phyloP scores from a whole-genome alignment of 495 filamentous ascomycete genomes.

The Tuber magnatum region DNA sequence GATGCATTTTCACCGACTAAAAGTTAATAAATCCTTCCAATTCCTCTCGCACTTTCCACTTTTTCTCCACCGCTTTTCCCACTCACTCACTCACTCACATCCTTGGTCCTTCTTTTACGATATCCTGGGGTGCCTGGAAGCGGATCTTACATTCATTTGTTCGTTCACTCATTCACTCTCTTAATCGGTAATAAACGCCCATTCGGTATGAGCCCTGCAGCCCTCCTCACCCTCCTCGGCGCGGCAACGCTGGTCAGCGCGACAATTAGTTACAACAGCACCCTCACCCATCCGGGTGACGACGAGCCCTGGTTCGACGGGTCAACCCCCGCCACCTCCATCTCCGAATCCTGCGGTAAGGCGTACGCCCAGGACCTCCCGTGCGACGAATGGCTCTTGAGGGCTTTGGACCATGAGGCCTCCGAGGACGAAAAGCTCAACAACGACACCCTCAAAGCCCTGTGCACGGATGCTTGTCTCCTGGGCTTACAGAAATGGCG shows the following conservation, averaged over 20 bases:
- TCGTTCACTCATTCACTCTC: not conserved
- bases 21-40: not conserved
- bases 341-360: slow-evolving; percentile 5
- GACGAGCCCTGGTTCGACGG: not conserved
- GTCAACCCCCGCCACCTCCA: not conserved
- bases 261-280: slow-evolving; percentile 11
- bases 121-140: not conserved
- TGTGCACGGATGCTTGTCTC: slow-evolving; percentile 11
- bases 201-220: not conserved
- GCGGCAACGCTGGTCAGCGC: slow-evolving; percentile 10
- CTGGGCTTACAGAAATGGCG: slow-evolving; percentile 5
- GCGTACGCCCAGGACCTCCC: slow-evolving; percentile 9
- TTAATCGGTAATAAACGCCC: not conserved
- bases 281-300: not conserved
- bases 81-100: not conserved
- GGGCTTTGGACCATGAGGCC: not conserved
- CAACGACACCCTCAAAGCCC: not conserved
- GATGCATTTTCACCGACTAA: not conserved
- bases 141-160: not conserved
- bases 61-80: not conserved
- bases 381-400: slow-evolving; percentile 16
- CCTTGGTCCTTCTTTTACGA: not conserved
- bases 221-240: slow-evolving; percentile 5
- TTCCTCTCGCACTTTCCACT: not conserved
- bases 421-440: slow-evolving; percentile 1